Conservation (phyloP, 2,329 filamentous ascomycete species). For the Phoma sp. region DNA sequence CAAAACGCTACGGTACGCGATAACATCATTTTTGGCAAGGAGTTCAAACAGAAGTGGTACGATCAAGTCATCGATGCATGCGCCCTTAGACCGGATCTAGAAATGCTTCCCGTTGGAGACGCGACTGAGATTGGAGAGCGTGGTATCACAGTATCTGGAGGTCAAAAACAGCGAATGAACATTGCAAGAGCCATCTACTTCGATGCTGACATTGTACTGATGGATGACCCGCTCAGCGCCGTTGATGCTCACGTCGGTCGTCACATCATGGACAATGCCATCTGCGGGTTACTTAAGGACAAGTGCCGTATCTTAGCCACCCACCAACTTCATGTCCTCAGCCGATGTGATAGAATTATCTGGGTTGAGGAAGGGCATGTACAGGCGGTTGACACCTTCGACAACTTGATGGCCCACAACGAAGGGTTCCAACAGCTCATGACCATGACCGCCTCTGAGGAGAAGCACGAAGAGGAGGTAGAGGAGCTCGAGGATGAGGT, state of each 20-base stretch:
- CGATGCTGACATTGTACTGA: constrained; percentile 67
- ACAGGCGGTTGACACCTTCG: constrained; percentile 85
- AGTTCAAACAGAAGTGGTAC: constrained; percentile 77
- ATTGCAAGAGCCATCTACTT: constrained; percentile 82
- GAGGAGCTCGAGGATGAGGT: constrained; percentile 60
- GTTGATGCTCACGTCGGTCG: constrained; percentile 67
- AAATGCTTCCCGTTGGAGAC: constrained; percentile 92
- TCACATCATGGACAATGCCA: constrained; percentile 90
- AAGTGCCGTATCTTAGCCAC: constrained; percentile 93
- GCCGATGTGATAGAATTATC: constrained; percentile 87
- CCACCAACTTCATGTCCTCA: constrained; percentile 92
- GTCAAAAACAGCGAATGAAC: constrained; percentile 93
- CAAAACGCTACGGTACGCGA: constrained; percentile 87
- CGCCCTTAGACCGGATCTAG: constrained; percentile 82
- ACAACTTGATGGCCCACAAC: constrained; percentile 82
- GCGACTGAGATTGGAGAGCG: constrained; percentile 92
- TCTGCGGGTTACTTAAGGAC: constrained; percentile 84
- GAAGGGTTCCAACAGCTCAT: constrained; percentile 82
- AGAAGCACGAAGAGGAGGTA: constrained; percentile 57
- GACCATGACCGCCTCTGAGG: constrained; percentile 76
- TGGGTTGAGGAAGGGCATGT: constrained; percentile 91
- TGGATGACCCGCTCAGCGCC: constrained; percentile 69
- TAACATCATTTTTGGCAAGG: constrained; percentile 91
- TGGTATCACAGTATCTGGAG: constrained; percentile 93
- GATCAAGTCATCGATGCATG: constrained; percentile 84